Conservation (phyloP, 2,329 filamentous ascomycete genomes). For the Aureobasidium leucospermi region DNA sequence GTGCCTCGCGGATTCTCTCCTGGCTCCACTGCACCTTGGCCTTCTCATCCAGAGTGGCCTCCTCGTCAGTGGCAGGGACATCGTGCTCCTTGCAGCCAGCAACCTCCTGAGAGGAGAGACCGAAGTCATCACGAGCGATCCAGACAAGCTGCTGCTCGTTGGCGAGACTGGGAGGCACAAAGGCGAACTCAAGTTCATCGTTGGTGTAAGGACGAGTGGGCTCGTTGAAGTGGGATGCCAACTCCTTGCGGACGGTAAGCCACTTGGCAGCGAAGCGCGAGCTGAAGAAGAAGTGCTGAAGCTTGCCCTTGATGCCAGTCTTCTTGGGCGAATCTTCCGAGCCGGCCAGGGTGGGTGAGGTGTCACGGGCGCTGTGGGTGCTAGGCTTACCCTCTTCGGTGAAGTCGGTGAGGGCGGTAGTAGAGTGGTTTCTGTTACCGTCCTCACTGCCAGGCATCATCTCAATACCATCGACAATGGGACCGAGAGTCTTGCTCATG, state of each 20-base stretch:
- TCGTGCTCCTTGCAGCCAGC: slow-evolving; percentile 31
- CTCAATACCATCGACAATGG: slow-evolving; percentile 6
- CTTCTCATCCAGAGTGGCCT: slow-evolving; percentile 38
- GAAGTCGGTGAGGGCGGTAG: slow-evolving; percentile 18
- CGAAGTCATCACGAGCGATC: slow-evolving; percentile 39
- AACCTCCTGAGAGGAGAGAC: slow-evolving; percentile 37
- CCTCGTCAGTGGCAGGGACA: slow-evolving; percentile 39
- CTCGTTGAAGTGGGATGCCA: slow-evolving; percentile 26
- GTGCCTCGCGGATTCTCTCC: slow-evolving; percentile 34
- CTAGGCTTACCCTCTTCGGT: slow-evolving; percentile 18
- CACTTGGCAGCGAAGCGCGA: background rate
- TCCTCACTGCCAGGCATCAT: slow-evolving; percentile 22
- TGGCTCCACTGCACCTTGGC: slow-evolving; percentile 39
- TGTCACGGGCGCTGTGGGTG: background rate
- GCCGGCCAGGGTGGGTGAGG: background rate
- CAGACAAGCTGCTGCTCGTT: slow-evolving; percentile 38
- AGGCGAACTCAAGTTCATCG: slow-evolving; percentile 33
- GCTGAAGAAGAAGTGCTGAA: slow-evolving; percentile 12
- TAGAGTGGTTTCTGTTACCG: slow-evolving; percentile 21
- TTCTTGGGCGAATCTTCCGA: background rate
- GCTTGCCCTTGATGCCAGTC: slow-evolving; percentile 7
- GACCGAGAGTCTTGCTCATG: slow-evolving; percentile 25
- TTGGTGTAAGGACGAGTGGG: slow-evolving; percentile 24
- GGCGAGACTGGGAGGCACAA: slow-evolving; percentile 37
- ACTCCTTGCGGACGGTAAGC: slow-evolving; percentile 11